Conservation (phyloP, 768 basidiomycete genomes). For the Tremella fuciformis region DNA sequence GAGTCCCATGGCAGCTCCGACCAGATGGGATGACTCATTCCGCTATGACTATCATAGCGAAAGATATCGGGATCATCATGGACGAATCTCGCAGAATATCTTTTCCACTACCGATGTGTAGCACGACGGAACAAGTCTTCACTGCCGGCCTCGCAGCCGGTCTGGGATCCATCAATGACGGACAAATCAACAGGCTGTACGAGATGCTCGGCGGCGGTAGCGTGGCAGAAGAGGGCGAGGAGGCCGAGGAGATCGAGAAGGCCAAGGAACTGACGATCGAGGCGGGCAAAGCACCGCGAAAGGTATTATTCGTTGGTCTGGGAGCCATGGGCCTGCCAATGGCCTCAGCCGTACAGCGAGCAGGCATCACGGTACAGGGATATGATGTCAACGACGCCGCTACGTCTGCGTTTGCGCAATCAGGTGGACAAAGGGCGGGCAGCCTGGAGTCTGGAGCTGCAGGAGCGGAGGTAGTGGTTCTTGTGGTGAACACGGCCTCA, state of each 20-base stretch:
- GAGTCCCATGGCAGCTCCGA: slow-evolving; percentile 37
- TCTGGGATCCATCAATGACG: slow-evolving; percentile 34
- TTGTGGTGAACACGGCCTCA: slow-evolving; percentile 28
- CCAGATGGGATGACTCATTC: slow-evolving; percentile 40
- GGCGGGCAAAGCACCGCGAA: slow-evolving; percentile 9
- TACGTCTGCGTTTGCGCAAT: slow-evolving; percentile 18
- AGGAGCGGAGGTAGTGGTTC: slow-evolving; percentile 30
- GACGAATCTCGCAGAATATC: slow-evolving; percentile 34
- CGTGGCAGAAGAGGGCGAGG: slow-evolving; percentile 26
- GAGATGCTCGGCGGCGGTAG: slow-evolving; percentile 30
- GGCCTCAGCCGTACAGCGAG: slow-evolving; percentile 25
- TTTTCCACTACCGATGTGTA: slow-evolving; percentile 38
- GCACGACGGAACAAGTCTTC: slow-evolving; percentile 33
- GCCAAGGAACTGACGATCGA: slow-evolving; percentile 31
- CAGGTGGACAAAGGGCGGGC: slow-evolving; percentile 27
- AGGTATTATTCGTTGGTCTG: slow-evolving; percentile 42
- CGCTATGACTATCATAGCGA: slow-evolving; percentile 46
- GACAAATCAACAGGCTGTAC: slow-evolving; percentile 32
- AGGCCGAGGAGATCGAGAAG: slow-evolving; percentile 27
- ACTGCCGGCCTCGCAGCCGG: slow-evolving; percentile 35
- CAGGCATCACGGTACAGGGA: slow-evolving; percentile 32
- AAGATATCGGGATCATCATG: slow-evolving; percentile 47
- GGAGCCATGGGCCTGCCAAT: slow-evolving; percentile 40
- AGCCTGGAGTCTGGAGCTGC: slow-evolving; percentile 19
- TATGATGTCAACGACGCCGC: slow-evolving; percentile 26